Percentiles rank a stretch among this genome's conserved stretches.
These are phyloP conservation scores for Dothiorella sarmentorum DNA, from an alignment of 2,329 filamentous ascomycete genomes.

Conservation along the genomic window DNA sequence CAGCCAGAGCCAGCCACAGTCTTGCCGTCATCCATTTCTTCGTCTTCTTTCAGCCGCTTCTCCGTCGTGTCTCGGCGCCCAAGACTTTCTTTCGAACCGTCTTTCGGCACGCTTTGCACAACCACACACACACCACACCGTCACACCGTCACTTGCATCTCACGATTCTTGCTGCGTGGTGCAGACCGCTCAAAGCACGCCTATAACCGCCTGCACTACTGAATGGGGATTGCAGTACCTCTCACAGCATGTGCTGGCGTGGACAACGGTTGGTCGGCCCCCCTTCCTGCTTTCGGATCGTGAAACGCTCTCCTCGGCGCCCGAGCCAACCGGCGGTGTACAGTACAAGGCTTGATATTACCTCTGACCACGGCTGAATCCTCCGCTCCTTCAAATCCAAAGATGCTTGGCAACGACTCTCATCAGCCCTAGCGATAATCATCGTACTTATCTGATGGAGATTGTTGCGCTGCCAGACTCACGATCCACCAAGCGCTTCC, in stretches of 20 bases:
- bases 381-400: too few species aligned
- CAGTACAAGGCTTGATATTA: neutral
- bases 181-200: neutral
- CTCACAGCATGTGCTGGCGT: neutral
- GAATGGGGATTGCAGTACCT: neutral
- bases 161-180: neutral
- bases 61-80: neutral
- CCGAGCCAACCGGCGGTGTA: slow-evolving; percentile 2
- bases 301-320: slow-evolving; percentile 4
- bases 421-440: too few species aligned
- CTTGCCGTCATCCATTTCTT: neutral
- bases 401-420: too few species aligned
- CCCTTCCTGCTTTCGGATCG: neutral
- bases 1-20: neutral
- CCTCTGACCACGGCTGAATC: neutral
- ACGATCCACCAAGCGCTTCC: neutral
- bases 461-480: neutral
- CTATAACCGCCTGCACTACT: slow-evolving; percentile 7
- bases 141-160: neutral
- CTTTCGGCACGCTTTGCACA: neutral
- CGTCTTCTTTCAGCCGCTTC: neutral
- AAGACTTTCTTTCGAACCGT: neutral
- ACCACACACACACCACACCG: neutral
- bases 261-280: neutral
- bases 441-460: too few species aligned